A percentile compares a stretch with the other conserved stretches of the same genome.
Conservation (phyloP, 768 basidiomycete species). For the Suillus ampliporus region DNA sequence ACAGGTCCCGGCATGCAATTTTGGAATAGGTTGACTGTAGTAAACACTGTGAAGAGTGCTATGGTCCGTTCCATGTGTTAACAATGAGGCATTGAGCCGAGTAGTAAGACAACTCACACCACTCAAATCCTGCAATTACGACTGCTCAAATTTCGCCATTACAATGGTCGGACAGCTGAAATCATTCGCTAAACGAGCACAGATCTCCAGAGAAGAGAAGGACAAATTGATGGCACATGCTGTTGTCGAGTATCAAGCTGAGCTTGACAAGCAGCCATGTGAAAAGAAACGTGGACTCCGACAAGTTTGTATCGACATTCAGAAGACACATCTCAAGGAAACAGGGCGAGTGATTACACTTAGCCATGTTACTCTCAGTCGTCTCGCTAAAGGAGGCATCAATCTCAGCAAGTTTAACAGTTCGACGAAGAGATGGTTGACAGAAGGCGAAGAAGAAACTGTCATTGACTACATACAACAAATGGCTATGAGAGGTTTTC, state of each 20-base stretch:
- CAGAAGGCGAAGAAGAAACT: slow-evolving; percentile 29
- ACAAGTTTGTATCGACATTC: slow-evolving; percentile 19
- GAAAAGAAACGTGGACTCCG: slow-evolving; percentile 7
- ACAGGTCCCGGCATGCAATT: too few relatives aligned
- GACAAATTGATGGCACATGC: slow-evolving; percentile 18
- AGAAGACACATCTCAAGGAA: slow-evolving; percentile 18
- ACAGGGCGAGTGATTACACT: slow-evolving; percentile 11
- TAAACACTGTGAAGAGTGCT: too few relatives aligned
- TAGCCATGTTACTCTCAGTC: slow-evolving; percentile 19
- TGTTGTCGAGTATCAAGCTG: slow-evolving; percentile 14
- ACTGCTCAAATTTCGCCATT: too few relatives aligned
- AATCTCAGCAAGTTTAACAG: slow-evolving; percentile 29
- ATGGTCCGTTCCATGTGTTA: too few relatives aligned
- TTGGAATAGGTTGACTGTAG: too few relatives aligned
- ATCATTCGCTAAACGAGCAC: slow-evolving; percentile 21
- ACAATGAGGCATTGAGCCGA: too few relatives aligned
- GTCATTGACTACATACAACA: slow-evolving; percentile 36
- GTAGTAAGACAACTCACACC: too few relatives aligned
- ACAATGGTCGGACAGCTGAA: slow-evolving; percentile 16
- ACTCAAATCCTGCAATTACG: too few relatives aligned
- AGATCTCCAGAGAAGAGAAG: slow-evolving; percentile 19
- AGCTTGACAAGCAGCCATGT: slow-evolving; percentile 11
- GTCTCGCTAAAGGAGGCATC: slow-evolving; percentile 20
- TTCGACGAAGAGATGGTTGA: slow-evolving; percentile 26
- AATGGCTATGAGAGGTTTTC: slow-evolving; percentile 36